Evolutionary conservation across 148 eudicot species (phyloP).

Genomic region (Fagopyrum tataricum): DNA sequence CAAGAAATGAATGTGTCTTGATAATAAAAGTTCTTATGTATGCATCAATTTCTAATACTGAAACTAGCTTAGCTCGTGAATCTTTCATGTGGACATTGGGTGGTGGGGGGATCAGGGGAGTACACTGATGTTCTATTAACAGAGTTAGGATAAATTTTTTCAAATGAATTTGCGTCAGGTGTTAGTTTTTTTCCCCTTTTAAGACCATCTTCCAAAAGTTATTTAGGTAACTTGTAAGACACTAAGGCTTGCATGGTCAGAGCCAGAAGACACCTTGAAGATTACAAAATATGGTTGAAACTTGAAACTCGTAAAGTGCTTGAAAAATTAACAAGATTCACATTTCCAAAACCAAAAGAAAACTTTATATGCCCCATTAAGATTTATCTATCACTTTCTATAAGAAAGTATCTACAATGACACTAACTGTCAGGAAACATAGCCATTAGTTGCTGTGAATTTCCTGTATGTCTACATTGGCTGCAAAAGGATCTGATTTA

Average conservation of each 20-base stretch:
- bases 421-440: background rate
- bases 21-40: background rate
- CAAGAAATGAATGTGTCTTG: background rate
- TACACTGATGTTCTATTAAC: background rate
- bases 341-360: background rate
- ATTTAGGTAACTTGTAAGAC: too few relatives aligned
- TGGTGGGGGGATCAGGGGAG: too few relatives aligned
- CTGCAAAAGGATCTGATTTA: background rate
- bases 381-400: background rate
- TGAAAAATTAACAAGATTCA: background rate
- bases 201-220: background rate
- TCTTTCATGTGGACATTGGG: background rate
- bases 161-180: background rate
- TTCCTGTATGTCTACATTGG: background rate
- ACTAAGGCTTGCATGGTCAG: too few relatives aligned
- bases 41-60: background rate
- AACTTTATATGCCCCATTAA: background rate
- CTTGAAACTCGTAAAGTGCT: background rate
- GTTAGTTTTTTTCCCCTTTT: too few relatives aligned
- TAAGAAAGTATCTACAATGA: background rate
- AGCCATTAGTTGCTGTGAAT: background rate
- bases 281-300: background rate
- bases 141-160: background rate
- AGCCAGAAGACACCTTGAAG: background rate
- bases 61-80: background rate